Percentiles rank a stretch among this genome's conserved stretches.
phyloP scores from a whole-genome alignment of 2,329 filamentous ascomycete genomes.

The Aspergillus sp. region DNA sequence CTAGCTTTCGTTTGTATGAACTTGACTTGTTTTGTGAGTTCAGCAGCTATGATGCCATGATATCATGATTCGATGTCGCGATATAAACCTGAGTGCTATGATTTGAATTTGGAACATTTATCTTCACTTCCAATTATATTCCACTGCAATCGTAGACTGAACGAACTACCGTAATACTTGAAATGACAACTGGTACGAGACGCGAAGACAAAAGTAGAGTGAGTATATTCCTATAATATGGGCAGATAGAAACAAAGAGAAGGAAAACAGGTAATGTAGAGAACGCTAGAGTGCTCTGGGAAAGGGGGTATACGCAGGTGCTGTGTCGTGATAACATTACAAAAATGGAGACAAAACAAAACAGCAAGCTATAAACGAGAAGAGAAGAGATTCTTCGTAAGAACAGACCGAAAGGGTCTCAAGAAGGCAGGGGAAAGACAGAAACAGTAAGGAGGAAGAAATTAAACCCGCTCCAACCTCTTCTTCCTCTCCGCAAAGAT shows the following conservation, averaged over 20 bases:
- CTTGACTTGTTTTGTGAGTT: not conserved
- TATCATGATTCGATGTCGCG: constrained; percentile 8
- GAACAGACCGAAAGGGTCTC: not conserved
- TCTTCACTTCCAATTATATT: not conserved
- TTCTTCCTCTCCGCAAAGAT: constrained; percentile 60
- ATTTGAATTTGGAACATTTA: constrained; percentile 5
- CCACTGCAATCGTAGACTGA: not conserved
- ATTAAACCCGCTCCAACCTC: constrained; percentile 28
- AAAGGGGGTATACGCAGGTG: constrained; percentile 10
- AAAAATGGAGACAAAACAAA: not conserved
- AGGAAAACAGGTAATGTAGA: not conserved
- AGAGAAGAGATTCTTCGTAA: not conserved
- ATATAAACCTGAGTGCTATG: constrained; percentile 9
- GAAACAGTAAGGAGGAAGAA: not conserved
- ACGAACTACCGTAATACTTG: not conserved
- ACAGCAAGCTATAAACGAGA: not conserved
- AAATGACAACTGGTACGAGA: not conserved
- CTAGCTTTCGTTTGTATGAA: not conserved
- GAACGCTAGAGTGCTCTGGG: constrained; percentile 6
- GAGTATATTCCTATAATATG: not conserved
- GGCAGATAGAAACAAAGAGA: not conserved
- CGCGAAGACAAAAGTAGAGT: not conserved
- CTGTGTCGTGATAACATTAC: constrained; percentile 11
- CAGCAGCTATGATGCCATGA: constrained; percentile 12
- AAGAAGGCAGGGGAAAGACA: not conserved